These are phyloP conservation scores for Pistacia atlantica DNA, from an alignment of 345 rosid species.

Conservation along the genomic window DNA sequence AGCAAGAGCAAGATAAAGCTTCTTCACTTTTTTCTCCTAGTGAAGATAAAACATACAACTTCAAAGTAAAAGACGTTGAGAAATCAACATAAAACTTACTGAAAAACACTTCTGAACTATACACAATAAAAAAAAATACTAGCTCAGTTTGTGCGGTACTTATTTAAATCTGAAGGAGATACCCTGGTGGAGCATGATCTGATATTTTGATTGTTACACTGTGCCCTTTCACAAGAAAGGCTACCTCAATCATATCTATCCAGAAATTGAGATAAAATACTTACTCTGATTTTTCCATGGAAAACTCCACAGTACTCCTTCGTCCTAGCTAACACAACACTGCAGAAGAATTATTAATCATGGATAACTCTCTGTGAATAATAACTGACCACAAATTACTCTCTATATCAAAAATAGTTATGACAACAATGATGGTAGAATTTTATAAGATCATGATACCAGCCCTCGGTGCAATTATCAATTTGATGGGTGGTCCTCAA, in stretches of 20 bases:
- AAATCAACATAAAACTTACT: slow-evolving; percentile 2
- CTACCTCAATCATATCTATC: background rate
- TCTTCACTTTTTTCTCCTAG: slow-evolving; percentile 82
- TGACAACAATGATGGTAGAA: background rate
- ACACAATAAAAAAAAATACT: background rate
- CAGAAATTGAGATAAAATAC: slow-evolving; percentile 22
- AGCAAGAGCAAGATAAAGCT: slow-evolving; percentile 86
- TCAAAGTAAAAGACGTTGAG: background rate
- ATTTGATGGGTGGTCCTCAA: slow-evolving; percentile 91
- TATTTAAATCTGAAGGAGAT: background rate
- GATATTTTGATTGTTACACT: background rate
- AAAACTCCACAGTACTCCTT: slow-evolving; percentile 85
- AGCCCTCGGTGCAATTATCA: slow-evolving; percentile 97
- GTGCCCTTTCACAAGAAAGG: background rate
- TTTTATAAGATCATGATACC: slow-evolving; percentile 40
- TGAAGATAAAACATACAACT: background rate
- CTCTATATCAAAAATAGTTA: slow-evolving; percentile 9
- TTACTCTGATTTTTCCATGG: slow-evolving; percentile 75
- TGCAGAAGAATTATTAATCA: slow-evolving; percentile 35
- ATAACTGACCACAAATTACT: background rate
- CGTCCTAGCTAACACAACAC: slow-evolving; percentile 81
- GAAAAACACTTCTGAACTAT: background rate
- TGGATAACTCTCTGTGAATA: background rate
- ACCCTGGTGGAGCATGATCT: background rate
- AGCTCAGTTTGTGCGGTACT: background rate